A percentile compares a stretch with the other conserved stretches of the same genome.
phyloP scores from a whole-genome alignment of 23 red algal species.

The Gracilaria domingensis region DNA sequence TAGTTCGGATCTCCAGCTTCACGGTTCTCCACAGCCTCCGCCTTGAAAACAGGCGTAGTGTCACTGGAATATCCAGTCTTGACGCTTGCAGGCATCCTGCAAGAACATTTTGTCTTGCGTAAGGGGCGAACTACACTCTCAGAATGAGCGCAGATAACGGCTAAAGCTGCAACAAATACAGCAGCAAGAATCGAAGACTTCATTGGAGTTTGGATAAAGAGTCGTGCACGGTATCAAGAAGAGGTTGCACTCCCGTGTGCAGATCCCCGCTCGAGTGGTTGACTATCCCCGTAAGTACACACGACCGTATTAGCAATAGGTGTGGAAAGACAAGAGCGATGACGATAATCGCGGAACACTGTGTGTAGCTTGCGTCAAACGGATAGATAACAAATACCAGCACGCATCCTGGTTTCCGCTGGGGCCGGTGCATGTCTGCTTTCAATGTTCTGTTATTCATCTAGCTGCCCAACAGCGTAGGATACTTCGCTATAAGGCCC shows the following conservation, averaged over 20 bases:
- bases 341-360: neutral
- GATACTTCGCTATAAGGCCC: neutral
- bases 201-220: neutral
- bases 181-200: neutral
- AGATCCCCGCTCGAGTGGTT: neutral
- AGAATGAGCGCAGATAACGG: conserved; percentile 2
- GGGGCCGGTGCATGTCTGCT: neutral
- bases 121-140: neutral
- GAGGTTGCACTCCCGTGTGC: conserved; percentile 2
- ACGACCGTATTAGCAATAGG: neutral
- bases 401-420: neutral
- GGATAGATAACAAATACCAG: neutral
- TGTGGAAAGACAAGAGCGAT: neutral
- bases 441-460: conserved; percentile 15
- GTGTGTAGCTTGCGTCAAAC: neutral
- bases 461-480: neutral
- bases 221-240: neutral
- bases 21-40: conserved; percentile 51
- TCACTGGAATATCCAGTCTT: conserved; percentile 28
- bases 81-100: conserved; percentile 47
- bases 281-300: neutral
- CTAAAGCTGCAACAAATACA: conserved; percentile 15
- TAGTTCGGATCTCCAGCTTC: conserved; percentile 48
- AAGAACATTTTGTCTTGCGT: conserved; percentile 46
- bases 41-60: conserved; percentile 56